phyloP scores from a whole-genome alignment of 306 rosid species.

The Lupinus albus region DNA sequence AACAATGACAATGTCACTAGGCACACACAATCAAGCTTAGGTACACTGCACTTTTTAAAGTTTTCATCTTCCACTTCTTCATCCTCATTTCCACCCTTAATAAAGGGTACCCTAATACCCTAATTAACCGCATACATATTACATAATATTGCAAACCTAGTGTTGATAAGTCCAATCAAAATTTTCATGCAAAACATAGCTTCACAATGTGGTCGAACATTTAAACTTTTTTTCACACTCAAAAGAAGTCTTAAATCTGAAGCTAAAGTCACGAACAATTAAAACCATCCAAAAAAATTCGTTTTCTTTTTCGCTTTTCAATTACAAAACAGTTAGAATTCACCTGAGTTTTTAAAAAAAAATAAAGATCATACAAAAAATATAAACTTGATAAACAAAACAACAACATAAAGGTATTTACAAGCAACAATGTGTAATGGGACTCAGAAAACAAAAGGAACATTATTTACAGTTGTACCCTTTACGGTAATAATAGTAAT shows the following conservation, averaged over 20 bases:
- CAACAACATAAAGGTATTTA: too few relatives aligned
- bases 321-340: too few relatives aligned
- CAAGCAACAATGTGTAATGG: neutral
- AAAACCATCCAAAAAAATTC: neutral
- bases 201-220: neutral
- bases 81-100: neutral
- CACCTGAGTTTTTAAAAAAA: too few relatives aligned
- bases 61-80: neutral
- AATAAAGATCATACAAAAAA: too few relatives aligned
- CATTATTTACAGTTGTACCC: neutral
- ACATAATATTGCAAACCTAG: too few relatives aligned
- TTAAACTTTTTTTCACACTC: neutral
- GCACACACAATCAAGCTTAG: neutral
- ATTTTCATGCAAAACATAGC: neutral
- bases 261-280: slow-evolving; percentile 10
- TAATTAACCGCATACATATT: too few relatives aligned
- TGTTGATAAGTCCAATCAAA: too few relatives aligned
- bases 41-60: neutral
- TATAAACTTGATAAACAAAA: too few relatives aligned
- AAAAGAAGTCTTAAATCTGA: neutral
- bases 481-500: neutral
- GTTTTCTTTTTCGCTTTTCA: neutral
- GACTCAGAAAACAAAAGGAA: neutral
- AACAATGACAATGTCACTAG: slow-evolving; percentile 5
- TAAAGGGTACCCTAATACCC: neutral